Evolutionary conservation across 2,329 filamentous ascomycete species (phyloP).

Genomic region (Fusarium sp.): DNA sequence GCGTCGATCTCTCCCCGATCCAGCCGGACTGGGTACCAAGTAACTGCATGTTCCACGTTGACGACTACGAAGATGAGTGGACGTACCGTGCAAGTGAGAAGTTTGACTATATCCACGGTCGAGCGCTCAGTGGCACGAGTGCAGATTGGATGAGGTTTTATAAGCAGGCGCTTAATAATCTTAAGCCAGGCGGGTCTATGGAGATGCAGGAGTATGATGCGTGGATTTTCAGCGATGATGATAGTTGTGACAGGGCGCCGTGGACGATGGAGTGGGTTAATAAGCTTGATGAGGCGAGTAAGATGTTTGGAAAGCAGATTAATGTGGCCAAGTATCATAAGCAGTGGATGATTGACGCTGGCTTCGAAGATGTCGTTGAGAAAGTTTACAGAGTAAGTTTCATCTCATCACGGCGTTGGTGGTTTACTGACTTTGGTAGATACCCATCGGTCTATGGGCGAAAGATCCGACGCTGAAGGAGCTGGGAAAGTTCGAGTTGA

Average conservation of each 20-base stretch:
- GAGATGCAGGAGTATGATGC: slow-evolving; percentile 56
- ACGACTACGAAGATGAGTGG: slow-evolving; percentile 69
- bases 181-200: slow-evolving; percentile 53
- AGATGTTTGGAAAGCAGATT: slow-evolving; percentile 53
- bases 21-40: slow-evolving; percentile 66
- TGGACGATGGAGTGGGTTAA: slow-evolving; percentile 56
- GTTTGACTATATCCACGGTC: slow-evolving; percentile 54
- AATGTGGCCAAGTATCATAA: slow-evolving; percentile 53
- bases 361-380: slow-evolving; percentile 51
- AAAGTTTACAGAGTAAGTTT: slow-evolving; percentile 26
- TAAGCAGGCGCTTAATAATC: slow-evolving; percentile 41
- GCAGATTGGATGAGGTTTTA: slow-evolving; percentile 51
- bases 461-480: slow-evolving; percentile 53
- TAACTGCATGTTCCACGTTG: slow-evolving; percentile 74
- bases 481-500: slow-evolving; percentile 51
- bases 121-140: slow-evolving; percentile 51
- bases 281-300: slow-evolving; percentile 52
- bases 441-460: slow-evolving; percentile 55
- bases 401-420: accelerated
- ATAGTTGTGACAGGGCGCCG: slow-evolving; percentile 51
- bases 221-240: slow-evolving; percentile 54
- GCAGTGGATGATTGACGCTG: slow-evolving; percentile 54
- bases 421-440: slow-evolving; percentile 36
- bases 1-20: slow-evolving; percentile 69
- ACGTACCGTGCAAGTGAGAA: slow-evolving; percentile 47